Percentiles rank a stretch among this genome's conserved stretches.
phyloP scores from a whole-genome alignment of 768 basidiomycete species.

The Lyophyllum shimeji region DNA sequence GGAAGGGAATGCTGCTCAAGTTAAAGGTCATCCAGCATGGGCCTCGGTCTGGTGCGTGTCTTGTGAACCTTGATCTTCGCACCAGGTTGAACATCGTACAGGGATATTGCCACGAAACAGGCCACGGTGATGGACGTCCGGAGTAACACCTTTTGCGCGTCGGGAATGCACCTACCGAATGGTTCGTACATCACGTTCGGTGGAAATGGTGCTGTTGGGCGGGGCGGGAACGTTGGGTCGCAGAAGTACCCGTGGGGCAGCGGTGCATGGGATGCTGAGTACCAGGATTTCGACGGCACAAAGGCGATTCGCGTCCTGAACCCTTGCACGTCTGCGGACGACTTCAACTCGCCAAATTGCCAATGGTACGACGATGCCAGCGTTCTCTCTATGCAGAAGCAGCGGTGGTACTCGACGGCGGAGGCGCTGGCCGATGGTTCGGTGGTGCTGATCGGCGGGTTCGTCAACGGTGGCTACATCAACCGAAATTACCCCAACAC shows the following conservation, averaged over 20 bases:
- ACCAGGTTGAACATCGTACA: conserved; percentile 14
- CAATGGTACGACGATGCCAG: conserved; percentile 73
- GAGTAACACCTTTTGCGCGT: conserved; percentile 83
- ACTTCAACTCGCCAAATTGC: conserved; percentile 52
- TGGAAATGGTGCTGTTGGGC: conserved; percentile 76
- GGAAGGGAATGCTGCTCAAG: conserved; percentile 58
- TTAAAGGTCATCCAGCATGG: conserved; percentile 63
- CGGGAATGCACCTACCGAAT: conserved; percentile 80
- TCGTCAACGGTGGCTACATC: conserved; percentile 75
- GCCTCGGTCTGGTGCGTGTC: conserved; percentile 32
- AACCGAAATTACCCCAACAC: conserved; percentile 75
- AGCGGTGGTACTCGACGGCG: conserved; percentile 78
- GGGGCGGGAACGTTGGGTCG: conserved; percentile 59
- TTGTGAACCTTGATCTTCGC: background rate
- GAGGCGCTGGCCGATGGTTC: conserved; percentile 77
- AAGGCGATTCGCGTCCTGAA: conserved; percentile 80
- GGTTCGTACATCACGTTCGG: conserved; percentile 76
- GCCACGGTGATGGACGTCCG: conserved; percentile 69
- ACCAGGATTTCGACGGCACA: conserved; percentile 83
- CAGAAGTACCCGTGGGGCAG: conserved; percentile 43
- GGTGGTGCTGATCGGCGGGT: conserved; percentile 80
- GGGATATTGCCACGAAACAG: conserved; percentile 62
- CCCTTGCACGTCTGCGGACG: conserved; percentile 57
- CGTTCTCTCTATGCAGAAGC: conserved; percentile 62
- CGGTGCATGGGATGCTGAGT: conserved; percentile 62